These are phyloP conservation scores for Pterulicium gracile DNA, from an alignment of 1,284 basidiomycete genomes.

Conservation along the genomic window DNA sequence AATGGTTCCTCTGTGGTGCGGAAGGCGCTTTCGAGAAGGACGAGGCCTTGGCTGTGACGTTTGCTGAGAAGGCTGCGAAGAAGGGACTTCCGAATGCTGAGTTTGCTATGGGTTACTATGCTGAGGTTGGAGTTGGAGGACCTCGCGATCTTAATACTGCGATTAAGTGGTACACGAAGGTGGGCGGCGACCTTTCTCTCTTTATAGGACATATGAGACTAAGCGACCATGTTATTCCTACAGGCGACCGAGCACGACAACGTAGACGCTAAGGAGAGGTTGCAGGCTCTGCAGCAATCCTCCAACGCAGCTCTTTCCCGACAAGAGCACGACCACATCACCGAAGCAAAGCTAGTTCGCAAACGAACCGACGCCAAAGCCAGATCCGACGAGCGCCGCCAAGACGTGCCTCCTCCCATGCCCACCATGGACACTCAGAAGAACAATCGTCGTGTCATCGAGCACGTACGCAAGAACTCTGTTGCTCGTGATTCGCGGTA, in stretches of 20 bases:
- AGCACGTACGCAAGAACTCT: constrained; percentile 30
- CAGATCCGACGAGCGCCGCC: constrained; percentile 39
- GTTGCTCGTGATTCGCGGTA: constrained; percentile 7
- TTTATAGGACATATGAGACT: constrained; percentile 2
- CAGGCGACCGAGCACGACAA: constrained; percentile 77
- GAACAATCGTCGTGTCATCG: constrained; percentile 22
- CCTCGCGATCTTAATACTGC: constrained; percentile 57
- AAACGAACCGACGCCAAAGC: constrained; percentile 75
- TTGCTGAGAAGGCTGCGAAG: constrained; percentile 85
- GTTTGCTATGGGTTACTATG: constrained; percentile 93
- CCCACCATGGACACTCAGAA: constrained; percentile 8
- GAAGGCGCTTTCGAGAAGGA: constrained; percentile 82
- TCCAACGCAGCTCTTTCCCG: constrained; percentile 57
- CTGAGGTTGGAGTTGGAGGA: constrained; percentile 70
- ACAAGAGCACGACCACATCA: constrained; percentile 70
- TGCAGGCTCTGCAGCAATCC: constrained; percentile 55
- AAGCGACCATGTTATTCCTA: background rate
- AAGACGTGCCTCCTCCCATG: constrained; percentile 14
- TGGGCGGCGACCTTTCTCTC: constrained; percentile 18
- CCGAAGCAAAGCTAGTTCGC: constrained; percentile 72
- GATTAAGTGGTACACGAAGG: constrained; percentile 59
- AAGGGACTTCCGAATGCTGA: constrained; percentile 77
- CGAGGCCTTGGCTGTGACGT: constrained; percentile 78
- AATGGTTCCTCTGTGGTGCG: constrained; percentile 91
- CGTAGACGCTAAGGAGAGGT: constrained; percentile 66